Evolutionary conservation across 2,329 filamentous ascomycete species (phyloP).

Genomic region (Sordariomycetes sp.): DNA sequence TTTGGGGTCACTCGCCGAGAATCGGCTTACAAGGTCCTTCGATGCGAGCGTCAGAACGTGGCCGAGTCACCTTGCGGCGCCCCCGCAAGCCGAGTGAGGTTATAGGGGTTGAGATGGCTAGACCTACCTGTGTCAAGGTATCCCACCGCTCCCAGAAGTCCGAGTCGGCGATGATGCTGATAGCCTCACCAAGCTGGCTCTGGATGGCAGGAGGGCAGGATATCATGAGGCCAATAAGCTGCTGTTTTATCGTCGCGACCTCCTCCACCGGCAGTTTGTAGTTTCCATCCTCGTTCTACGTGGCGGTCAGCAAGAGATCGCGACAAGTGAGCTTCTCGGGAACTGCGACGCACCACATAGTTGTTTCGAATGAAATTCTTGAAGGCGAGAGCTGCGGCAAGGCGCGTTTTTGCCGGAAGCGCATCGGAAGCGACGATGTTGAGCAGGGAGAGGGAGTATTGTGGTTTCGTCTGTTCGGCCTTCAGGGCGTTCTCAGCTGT

Average conservation of each 20-base stretch:
- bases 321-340: background rate
- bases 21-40: slow-evolving; percentile 76
- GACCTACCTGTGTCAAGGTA: slow-evolving; percentile 70
- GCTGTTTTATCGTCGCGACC: slow-evolving; percentile 83
- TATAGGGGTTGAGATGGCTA: slow-evolving; percentile 3
- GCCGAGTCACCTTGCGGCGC: background rate
- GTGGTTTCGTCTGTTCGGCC: slow-evolving; percentile 68
- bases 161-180: slow-evolving; percentile 94
- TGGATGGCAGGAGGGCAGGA: slow-evolving; percentile 79
- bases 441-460: slow-evolving; percentile 80
- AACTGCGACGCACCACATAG: slow-evolving; percentile 57
- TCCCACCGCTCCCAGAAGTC: slow-evolving; percentile 97
- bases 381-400: slow-evolving; percentile 87
- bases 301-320: slow-evolving; percentile 4
- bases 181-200: slow-evolving; percentile 88
- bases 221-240: slow-evolving; percentile 96
- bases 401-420: slow-evolving; percentile 66
- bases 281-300: slow-evolving; percentile 80
- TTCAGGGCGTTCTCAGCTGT: slow-evolving; percentile 75
- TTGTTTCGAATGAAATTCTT: slow-evolving; percentile 96
- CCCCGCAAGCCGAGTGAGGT: background rate
- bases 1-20: slow-evolving; percentile 70
- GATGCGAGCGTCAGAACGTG: background rate
- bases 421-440: slow-evolving; percentile 75
- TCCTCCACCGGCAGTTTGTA: slow-evolving; percentile 80